These are phyloP conservation scores for Boletus sp. DNA, from an alignment of 1,284 basidiomycete genomes.

Conservation along the genomic window DNA sequence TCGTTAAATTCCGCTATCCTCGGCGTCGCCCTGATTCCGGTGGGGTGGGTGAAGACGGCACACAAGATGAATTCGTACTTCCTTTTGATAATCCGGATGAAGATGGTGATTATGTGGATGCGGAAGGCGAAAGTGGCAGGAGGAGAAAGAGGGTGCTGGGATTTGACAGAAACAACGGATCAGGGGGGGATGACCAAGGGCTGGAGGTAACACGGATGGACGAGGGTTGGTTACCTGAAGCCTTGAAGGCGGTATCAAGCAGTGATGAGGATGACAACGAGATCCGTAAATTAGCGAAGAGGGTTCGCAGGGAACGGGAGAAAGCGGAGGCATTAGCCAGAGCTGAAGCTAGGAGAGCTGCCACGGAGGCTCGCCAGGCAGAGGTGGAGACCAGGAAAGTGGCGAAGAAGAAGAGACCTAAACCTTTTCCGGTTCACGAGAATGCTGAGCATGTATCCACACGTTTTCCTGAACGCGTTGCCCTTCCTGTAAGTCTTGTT, in stretches of 20 bases:
- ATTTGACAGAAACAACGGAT: conserved; percentile 4
- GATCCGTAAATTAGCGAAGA: conserved; percentile 26
- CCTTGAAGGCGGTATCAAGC: conserved; percentile 36
- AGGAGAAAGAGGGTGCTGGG: conserved; percentile 13
- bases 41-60: conserved; percentile 26
- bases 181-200: neutral
- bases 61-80: conserved; percentile 27
- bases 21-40: conserved; percentile 10
- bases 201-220: neutral
- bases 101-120: conserved; percentile 29
- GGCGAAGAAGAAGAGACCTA: conserved; percentile 29
- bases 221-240: conserved; percentile 28
- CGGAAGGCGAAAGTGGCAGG: conserved; percentile 9
- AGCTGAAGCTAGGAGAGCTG: conserved; percentile 14
- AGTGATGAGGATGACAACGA: conserved; percentile 41
- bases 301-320: conserved; percentile 23
- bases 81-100: conserved; percentile 22
- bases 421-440: conserved; percentile 33
- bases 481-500: conserved; percentile 15
- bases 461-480: neutral
- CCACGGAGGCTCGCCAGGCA: conserved; percentile 10
- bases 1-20: conserved; percentile 46
- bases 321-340: conserved; percentile 23
- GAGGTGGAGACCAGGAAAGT: conserved; percentile 9
- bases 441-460: neutral